phyloP scores from a whole-genome alignment of 495 filamentous ascomycete species.

The Penicillium chermesinum region DNA sequence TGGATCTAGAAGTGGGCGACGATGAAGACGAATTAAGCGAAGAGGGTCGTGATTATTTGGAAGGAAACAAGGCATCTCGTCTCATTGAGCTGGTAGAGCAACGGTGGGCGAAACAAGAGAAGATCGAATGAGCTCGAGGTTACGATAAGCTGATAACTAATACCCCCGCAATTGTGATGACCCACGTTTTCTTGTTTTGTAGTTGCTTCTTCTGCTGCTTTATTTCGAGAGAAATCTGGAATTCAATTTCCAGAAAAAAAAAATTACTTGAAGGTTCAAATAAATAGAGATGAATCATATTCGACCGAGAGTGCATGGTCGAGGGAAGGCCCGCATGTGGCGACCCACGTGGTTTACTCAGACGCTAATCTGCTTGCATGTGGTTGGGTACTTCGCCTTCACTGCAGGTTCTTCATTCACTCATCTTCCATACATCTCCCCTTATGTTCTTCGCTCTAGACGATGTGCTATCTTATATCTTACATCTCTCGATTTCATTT shows the following conservation, averaged over 20 bases:
- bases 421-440: slow-evolving; percentile 3
- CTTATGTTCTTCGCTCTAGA: slow-evolving; percentile 17
- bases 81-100: slow-evolving; percentile 52
- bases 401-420: slow-evolving; percentile 11
- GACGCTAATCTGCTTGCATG: not conserved
- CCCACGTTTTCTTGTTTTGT: not conserved
- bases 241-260: too few species aligned
- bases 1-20: slow-evolving; percentile 56
- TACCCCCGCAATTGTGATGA: not conserved
- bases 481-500: slow-evolving; percentile 12
- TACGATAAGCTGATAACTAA: not conserved
- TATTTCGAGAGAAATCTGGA: not conserved
- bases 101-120: slow-evolving; percentile 7
- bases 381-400: slow-evolving; percentile 7
- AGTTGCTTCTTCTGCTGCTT: not conserved
- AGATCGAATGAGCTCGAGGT: not conserved
- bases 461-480: slow-evolving; percentile 27
- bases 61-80: slow-evolving; percentile 62
- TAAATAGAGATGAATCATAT: too few species aligned
- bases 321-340: slow-evolving; percentile 4
- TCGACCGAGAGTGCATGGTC: slow-evolving; percentile 4
- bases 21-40: slow-evolving; percentile 35
- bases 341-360: not conserved
- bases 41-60: slow-evolving; percentile 58
- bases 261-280: too few species aligned